Percentiles rank a stretch among this genome's conserved stretches.
phyloP scores from a whole-genome alignment of 176 grass and related monocot species.

The Chloris gayana region DNA sequence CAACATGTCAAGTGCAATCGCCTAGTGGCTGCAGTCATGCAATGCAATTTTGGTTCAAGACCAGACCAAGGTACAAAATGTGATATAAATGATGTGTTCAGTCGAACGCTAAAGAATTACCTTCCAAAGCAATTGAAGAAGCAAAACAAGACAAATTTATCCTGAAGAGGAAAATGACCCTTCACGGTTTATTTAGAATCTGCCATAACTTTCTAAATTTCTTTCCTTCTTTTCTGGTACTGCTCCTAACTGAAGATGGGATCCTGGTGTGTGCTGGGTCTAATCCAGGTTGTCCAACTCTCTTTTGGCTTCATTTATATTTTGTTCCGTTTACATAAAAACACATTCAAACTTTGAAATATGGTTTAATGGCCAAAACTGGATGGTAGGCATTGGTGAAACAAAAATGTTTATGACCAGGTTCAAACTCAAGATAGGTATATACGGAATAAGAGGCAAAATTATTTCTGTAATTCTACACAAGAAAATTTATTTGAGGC shows the following conservation, averaged over 20 bases:
- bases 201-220: background rate
- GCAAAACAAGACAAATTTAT: background rate
- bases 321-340: background rate
- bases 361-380: background rate
- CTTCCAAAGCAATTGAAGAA: background rate
- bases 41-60: background rate
- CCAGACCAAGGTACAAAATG: too few species aligned
- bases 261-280: too few species aligned
- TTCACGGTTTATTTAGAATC: background rate
- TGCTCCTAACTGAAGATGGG: too few species aligned
- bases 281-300: too few species aligned
- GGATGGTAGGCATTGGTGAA: background rate
- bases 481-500: background rate
- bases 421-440: background rate
- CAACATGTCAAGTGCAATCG: background rate
- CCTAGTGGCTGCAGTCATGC: background rate
- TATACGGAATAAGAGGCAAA: background rate
- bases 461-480: background rate
- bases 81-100: background rate
- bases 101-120: background rate
- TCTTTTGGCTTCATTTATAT: too few species aligned
- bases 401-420: conserved; percentile 4
- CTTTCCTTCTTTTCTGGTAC: too few species aligned
- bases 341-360: background rate
- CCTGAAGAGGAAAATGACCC: background rate